These are phyloP conservation scores for Penstemon newberryi DNA, from an alignment of 257 asterid genomes.

Conservation along the genomic window DNA sequence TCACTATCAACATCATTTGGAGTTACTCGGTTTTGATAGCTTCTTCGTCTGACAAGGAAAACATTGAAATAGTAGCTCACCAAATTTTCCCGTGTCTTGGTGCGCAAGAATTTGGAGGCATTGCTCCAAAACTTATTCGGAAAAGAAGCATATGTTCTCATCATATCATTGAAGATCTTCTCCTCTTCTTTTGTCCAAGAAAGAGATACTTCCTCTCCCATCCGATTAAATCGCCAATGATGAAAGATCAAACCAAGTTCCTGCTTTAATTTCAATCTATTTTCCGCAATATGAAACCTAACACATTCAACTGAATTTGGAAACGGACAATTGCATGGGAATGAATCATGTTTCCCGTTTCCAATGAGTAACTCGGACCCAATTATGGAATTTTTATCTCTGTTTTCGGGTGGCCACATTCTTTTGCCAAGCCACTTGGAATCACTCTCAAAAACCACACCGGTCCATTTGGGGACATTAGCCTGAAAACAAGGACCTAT, in stretches of 20 bases:
- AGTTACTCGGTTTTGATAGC: constrained; percentile 72
- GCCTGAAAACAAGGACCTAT: constrained; percentile 63
- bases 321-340: constrained; percentile 45
- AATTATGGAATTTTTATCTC: constrained; percentile 14
- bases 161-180: constrained; percentile 48
- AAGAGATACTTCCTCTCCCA: constrained; percentile 92
- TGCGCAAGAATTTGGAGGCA: constrained; percentile 42
- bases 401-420: constrained; percentile 55
- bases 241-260: constrained; percentile 54
- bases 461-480: constrained; percentile 70
- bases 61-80: constrained; percentile 83
- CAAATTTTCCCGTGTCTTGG: constrained; percentile 51
- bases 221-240: constrained; percentile 58
- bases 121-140: constrained; percentile 49
- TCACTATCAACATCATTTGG: constrained; percentile 77
- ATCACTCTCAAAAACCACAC: constrained; percentile 46
- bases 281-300: constrained; percentile 74
- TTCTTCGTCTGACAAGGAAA: constrained; percentile 55
- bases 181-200: constrained; percentile 77
- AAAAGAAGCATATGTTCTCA: constrained; percentile 33
- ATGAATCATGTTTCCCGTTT: constrained; percentile 38
- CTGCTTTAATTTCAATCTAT: constrained; percentile 49
- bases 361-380: constrained; percentile 39
- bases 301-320: constrained; percentile 60
- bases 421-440: constrained; percentile 77